These are phyloP conservation scores for Silene latifolia DNA, from an alignment of 148 eudicot genomes.

Conservation along the genomic window DNA sequence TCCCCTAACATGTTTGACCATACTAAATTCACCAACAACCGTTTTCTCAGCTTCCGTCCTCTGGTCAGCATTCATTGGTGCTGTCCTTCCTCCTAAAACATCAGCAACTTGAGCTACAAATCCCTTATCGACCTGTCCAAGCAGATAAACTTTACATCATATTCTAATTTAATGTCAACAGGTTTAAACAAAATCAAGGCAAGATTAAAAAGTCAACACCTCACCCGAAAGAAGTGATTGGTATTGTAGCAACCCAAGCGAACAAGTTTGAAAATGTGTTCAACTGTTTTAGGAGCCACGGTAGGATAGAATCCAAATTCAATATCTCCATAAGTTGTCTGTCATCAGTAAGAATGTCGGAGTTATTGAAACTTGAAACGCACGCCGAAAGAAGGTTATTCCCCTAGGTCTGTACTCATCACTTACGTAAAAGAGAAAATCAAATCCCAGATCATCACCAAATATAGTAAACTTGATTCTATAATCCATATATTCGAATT, in stretches of 20 bases:
- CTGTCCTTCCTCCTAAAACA: slow-evolving; percentile 78
- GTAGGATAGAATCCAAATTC: slow-evolving; percentile 90
- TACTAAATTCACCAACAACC: slow-evolving; percentile 83
- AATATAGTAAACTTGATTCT: too few species aligned
- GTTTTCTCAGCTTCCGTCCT: slow-evolving; percentile 75
- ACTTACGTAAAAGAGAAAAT: not conserved
- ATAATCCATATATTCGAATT: not conserved
- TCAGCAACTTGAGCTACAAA: slow-evolving; percentile 99
- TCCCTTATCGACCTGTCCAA: slow-evolving; percentile 82
- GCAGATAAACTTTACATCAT: not conserved
- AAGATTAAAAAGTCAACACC: slow-evolving; percentile 4
- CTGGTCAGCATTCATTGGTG: slow-evolving; percentile 86
- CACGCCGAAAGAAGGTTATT: not conserved
- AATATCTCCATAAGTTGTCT: slow-evolving; percentile 87
- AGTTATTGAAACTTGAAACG: not conserved
- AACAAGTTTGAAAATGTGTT: slow-evolving; percentile 95
- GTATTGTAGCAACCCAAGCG: slow-evolving; percentile 88
- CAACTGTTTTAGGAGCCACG: slow-evolving; percentile 88
- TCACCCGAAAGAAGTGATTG: slow-evolving; percentile 94
- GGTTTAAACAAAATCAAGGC: not conserved
- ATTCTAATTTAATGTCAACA: not conserved
- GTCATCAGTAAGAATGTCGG: slow-evolving; percentile 22
- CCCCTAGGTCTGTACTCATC: not conserved
- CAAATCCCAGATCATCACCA: not conserved
- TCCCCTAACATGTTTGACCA: slow-evolving; percentile 94